Base-by-base conservation (phyloP, 2,329 filamentous ascomycete species). In the Clarireedia monteithiana region DNA sequence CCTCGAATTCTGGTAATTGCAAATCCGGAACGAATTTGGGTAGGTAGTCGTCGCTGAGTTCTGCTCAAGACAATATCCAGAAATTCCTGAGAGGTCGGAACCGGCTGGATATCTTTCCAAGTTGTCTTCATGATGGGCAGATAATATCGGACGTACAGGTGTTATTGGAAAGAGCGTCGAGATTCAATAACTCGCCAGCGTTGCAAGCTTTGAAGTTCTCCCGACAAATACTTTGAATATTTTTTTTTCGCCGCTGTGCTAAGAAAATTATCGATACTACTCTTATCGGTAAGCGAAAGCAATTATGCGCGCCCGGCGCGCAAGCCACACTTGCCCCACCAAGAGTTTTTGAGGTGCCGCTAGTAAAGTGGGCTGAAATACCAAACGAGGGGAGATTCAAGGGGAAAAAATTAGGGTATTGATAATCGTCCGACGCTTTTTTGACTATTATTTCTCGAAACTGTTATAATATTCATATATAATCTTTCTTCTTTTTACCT, bases 21-120 rank as follows among this genome's bases (percentile, higher is more conserved):
- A 80, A 99, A 99, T 58, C 94, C 94, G 42, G 91, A 84, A 67
- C 94, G 84, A 70, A 99, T 97, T 77, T 96, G 91, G 49, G 91
- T 99, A 14, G 94, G 94, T 62, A 99, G 79, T 60, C 92, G 86
- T 69, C 92, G 82, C 79, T 97, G 92, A 4, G 91, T 96, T 65
- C 94, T 81, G 69, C 89, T 95, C 67, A 99, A 82, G 63, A 97
- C 91, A 71, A 99, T 96, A 74, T 99, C 94, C 67, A 99, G 81
- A 70, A 99, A 97, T 75, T 99, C 94, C 77, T 95, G 87, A 72
- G 86, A 86, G 68, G 89, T 95, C 57, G 92, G 92, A 63, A 95
- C 89, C 63, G 90, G 89, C 61, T 88, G 85, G 66, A 95, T 95
- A 70, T 88, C 85, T 71, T 85, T 86, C 82, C 82, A 85, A 55